Evolutionary conservation across 768 basidiomycete species (phyloP), one percentile per base, ranked within the genome.

Genomic region (Boletus huronensis): DNA sequence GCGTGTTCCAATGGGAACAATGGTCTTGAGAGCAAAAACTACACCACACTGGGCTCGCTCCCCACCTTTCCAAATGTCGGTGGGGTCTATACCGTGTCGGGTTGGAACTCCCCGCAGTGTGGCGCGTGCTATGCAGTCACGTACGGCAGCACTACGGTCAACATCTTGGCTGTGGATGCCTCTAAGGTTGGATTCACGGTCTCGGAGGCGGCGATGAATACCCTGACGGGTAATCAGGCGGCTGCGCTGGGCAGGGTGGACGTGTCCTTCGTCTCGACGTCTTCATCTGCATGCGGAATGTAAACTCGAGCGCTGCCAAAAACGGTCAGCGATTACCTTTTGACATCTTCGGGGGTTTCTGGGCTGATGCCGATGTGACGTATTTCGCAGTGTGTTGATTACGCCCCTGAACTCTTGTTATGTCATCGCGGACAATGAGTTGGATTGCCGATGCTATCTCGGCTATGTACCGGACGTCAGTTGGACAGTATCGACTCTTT

Each of bases 131-230:
- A 74, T 42, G 52, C 58, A 3, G 57, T 74, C 35, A 67, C 64
- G 9, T 73, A 62, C 46, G 52, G 45, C 0, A 39, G 1, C 21
- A 75, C 52, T 40, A 79, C 67, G 47, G 71, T 86, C 64, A 75
- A 77, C 47, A 66, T 86, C 14, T 58, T 81, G 9, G 87, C 79
- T 2, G 74, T 87, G 38, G 87, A 88, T 58, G 67, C 69, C 53
- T 73, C 83, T 13, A 51, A 31, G 34, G 31, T 40, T 2, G 77
- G 77, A 3, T 80, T 79, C 62, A 78, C 77, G 6, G 26, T 59
- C 13, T 70, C 69, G 10, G 8, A 58, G 48, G 23, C 0, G 52
- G 69, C 69, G 48, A 72, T 70, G 70, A 40, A 70, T 48, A 26
- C 11, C 0, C 23, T 70, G 58, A 70, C 69, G 29, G 19, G 16